These are phyloP conservation scores for Beauveria varroae DNA, from an alignment of 2,329 filamentous ascomycete species.

Conservation along the genomic window DNA sequence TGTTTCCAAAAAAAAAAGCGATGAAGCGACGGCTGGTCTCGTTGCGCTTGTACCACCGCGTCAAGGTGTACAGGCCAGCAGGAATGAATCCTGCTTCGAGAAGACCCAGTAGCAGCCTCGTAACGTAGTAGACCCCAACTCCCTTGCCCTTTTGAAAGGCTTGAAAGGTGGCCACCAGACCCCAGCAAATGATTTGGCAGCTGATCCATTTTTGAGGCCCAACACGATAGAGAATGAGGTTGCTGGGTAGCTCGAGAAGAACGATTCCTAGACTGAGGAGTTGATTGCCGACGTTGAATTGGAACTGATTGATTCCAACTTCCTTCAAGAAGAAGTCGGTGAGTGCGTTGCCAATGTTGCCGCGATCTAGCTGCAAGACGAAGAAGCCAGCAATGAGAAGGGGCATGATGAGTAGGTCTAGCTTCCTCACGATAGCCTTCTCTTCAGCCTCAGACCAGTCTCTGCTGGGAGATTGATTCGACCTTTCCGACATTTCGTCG, in stretches of 20 bases:
- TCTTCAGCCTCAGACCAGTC: background rate
- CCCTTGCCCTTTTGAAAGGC: constrained; percentile 23
- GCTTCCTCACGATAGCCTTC: background rate
- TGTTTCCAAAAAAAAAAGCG: background rate
- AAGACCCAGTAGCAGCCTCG: background rate
- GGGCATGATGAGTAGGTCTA: constrained; percentile 22
- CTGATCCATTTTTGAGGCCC: constrained; percentile 36
- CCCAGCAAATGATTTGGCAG: constrained; percentile 21
- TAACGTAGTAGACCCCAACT: constrained; percentile 11
- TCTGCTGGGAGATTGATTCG: background rate
- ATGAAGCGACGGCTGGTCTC: constrained; percentile 31
- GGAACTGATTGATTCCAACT: constrained; percentile 35
- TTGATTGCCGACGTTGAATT: constrained; percentile 38
- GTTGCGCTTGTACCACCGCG: constrained; percentile 36
- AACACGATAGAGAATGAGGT: constrained; percentile 35
- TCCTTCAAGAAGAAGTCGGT: constrained; percentile 38
- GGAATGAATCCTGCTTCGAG: constrained; percentile 38
- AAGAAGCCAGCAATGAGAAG: constrained; percentile 37
- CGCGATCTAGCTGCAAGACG: constrained; percentile 17
- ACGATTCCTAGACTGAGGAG: constrained; percentile 37
- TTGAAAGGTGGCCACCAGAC: constrained; percentile 25
- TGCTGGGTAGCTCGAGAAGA: constrained; percentile 32
- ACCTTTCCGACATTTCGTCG: background rate
- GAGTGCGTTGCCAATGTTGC: constrained; percentile 25
- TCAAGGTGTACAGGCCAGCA: constrained; percentile 37